Conservation (phyloP, 495 filamentous ascomycete species). For the Podospora fimiseda region DNA sequence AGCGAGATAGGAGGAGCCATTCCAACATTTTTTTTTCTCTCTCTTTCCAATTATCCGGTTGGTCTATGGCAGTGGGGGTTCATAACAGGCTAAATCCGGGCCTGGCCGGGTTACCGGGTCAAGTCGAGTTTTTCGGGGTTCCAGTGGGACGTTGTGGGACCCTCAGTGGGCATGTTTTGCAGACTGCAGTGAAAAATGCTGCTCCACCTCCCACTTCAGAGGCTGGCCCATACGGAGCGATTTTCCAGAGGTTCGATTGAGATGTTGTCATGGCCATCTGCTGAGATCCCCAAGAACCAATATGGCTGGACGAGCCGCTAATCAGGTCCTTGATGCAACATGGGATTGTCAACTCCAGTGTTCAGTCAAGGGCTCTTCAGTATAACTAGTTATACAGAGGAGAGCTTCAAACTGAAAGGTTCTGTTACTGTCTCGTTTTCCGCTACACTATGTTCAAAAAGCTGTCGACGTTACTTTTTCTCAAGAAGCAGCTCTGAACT, state of each 20-base stretch:
- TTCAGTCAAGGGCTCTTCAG: too few species aligned
- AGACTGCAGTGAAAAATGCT: too few species aligned
- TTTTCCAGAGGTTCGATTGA: background rate
- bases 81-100: constrained; percentile 25
- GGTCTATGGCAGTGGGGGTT: constrained; percentile 19
- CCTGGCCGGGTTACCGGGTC: constrained; percentile 30
- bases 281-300: background rate
- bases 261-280: background rate
- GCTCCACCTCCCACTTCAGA: constrained; percentile 1
- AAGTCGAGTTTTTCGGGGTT: constrained; percentile 14
- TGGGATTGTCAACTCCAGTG: too few species aligned
- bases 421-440: too few species aligned
- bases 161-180: too few species aligned
- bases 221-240: background rate
- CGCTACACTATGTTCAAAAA: background rate
- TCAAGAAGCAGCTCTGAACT: background rate
- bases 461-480: constrained; percentile 1
- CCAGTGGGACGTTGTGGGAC: constrained; percentile 2
- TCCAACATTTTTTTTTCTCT: background rate
- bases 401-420: background rate
- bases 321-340: background rate
- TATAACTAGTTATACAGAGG: too few species aligned
- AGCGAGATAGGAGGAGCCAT: background rate
- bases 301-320: background rate
- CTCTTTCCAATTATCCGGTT: constrained; percentile 25